Percentiles rank a stretch among this genome's conserved stretches.
These are phyloP conservation scores for Zymoseptoria ardabiliae DNA, from an alignment of 2,329 filamentous ascomycete species.

Conservation along the genomic window DNA sequence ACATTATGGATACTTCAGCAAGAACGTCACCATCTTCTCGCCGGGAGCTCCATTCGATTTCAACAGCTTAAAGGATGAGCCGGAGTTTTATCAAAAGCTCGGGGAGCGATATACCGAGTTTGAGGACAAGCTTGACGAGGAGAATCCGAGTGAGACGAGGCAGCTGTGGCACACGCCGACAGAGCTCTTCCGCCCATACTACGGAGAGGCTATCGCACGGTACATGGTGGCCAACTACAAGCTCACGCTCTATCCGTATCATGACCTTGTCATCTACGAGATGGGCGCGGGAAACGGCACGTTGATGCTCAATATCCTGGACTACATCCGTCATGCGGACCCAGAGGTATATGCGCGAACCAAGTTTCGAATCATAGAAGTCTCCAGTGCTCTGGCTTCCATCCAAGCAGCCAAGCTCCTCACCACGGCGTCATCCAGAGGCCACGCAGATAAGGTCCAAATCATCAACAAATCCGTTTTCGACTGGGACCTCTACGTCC, in stretches of 20 bases:
- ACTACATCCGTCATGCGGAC: conserved; percentile 85
- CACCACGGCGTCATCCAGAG: conserved; percentile 58
- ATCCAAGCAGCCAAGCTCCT: conserved; percentile 68
- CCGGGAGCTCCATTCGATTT: conserved; percentile 91
- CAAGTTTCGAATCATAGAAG: conserved; percentile 92
- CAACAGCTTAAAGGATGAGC: conserved; percentile 69
- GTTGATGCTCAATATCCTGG: conserved; percentile 94
- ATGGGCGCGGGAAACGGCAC: conserved; percentile 97
- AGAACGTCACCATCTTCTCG: conserved; percentile 58
- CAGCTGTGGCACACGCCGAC: conserved; percentile 99
- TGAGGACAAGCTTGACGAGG: conserved; percentile 75
- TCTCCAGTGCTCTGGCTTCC: conserved; percentile 71
- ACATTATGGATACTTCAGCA: conserved; percentile 29
- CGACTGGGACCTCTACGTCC: conserved; percentile 83
- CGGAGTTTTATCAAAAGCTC: conserved; percentile 71
- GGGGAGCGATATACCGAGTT: conserved; percentile 79
- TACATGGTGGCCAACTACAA: conserved; percentile 96
- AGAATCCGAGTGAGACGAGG: conserved; percentile 63
- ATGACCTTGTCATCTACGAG: conserved; percentile 96
- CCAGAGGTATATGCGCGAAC: conserved; percentile 91
- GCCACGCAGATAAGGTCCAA: conserved; percentile 78
- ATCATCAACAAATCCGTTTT: conserved; percentile 95
- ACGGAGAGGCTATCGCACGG: conserved; percentile 93
- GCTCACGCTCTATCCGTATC: conserved; percentile 85
- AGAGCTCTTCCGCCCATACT: conserved; percentile 91